Evolutionary conservation across 2,329 filamentous ascomycete species (phyloP).

Genomic region (Fusarium humuli): DNA sequence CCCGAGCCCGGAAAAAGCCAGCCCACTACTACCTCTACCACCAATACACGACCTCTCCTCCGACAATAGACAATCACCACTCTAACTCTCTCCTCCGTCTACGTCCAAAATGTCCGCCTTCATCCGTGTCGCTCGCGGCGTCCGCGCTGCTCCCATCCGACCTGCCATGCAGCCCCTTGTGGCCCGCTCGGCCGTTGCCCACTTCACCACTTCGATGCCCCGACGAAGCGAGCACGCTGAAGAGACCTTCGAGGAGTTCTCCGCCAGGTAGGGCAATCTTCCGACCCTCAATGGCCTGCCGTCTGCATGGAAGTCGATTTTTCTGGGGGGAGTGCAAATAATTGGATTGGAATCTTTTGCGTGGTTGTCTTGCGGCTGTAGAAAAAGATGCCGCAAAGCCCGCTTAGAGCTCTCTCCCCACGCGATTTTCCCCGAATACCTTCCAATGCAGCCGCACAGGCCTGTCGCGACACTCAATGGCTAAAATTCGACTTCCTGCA

Average conservation of each 20-base stretch:
- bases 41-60: constrained; percentile 32
- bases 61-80: constrained; percentile 39
- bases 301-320: constrained; percentile 10
- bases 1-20: constrained; percentile 45
- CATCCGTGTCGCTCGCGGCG: constrained; percentile 77
- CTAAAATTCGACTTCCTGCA: constrained; percentile 56
- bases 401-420: constrained; percentile 41
- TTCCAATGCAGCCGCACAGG: constrained; percentile 42
- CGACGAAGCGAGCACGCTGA: constrained; percentile 78
- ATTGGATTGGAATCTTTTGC: constrained; percentile 6
- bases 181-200: constrained; percentile 66
- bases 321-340: not conserved
- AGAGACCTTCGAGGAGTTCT: constrained; percentile 99
- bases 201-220: constrained; percentile 73
- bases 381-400: constrained; percentile 47
- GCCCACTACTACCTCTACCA: constrained; percentile 44
- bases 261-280: constrained; percentile 79
- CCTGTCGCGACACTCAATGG: constrained; percentile 43
- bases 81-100: constrained; percentile 43
- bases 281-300: constrained; percentile 31
- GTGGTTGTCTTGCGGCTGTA: constrained; percentile 20
- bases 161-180: constrained; percentile 66
- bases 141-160: constrained; percentile 72
- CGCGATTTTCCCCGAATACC: constrained; percentile 46
- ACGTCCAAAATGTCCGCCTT: constrained; percentile 75